Evolutionary conservation across 371 early-diverging fungal species (phyloP).

Genomic region (Lichtheimia corymbifera): DNA sequence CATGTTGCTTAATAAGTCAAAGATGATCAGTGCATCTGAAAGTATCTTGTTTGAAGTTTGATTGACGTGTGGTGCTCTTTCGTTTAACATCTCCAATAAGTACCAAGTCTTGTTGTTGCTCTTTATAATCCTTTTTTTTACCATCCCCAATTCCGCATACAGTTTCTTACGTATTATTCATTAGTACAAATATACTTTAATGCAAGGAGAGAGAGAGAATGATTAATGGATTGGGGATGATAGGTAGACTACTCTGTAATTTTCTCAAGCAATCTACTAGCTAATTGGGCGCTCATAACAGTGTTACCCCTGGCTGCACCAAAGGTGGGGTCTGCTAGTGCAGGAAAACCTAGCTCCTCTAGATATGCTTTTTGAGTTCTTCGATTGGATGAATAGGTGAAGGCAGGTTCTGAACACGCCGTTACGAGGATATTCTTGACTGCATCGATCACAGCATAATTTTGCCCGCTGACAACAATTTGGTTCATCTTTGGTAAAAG

Average conservation of each 20-base stretch:
- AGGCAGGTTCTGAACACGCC: slow-evolving; percentile 66
- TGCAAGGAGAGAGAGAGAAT: no score
- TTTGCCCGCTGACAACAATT: slow-evolving; percentile 70
- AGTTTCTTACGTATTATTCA: no score
- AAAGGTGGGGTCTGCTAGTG: slow-evolving; percentile 42
- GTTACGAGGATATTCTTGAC: slow-evolving; percentile 77
- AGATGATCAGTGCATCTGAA: no score
- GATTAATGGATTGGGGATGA: neutral
- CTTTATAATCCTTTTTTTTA: no score
- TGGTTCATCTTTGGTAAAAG: slow-evolving; percentile 80
- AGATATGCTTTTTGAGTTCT: slow-evolving; percentile 54
- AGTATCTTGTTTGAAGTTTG: no score
- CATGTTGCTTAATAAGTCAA: no score
- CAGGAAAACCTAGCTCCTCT: slow-evolving; percentile 58
- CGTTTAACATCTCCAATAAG: no score
- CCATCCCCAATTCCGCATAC: no score
- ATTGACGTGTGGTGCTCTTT: no score
- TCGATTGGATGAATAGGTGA: slow-evolving; percentile 37
- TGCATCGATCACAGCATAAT: slow-evolving; percentile 69
- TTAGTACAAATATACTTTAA: no score
- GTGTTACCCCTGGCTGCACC: slow-evolving; percentile 50
- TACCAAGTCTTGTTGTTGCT: no score
- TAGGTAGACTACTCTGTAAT: slow-evolving; percentile 45
- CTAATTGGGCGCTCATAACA: slow-evolving; percentile 51
- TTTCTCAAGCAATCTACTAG: slow-evolving; percentile 56